Evolutionary conservation across 768 basidiomycete genomes (phyloP).

Genomic region (Russula ochroleuca): DNA sequence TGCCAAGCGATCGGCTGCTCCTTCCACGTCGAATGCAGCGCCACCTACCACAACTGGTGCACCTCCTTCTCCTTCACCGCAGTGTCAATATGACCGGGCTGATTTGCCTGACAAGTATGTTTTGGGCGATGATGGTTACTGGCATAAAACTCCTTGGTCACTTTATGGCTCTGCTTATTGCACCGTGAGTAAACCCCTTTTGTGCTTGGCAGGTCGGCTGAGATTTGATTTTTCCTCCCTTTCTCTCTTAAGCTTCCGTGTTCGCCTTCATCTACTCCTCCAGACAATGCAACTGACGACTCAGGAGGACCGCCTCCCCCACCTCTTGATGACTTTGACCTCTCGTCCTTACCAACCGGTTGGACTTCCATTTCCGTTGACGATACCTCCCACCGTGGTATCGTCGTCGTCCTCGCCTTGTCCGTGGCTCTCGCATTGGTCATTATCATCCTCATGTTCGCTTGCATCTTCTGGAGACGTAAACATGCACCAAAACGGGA

Average conservation of each 20-base stretch:
- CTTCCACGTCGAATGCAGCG: neutral
- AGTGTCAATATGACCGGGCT: neutral
- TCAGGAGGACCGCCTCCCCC: constrained; percentile 4
- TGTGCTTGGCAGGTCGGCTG: neutral
- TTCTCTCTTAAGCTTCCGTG: neutral
- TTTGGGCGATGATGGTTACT: constrained; percentile 26
- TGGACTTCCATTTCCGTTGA: constrained; percentile 19
- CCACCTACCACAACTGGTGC: neutral
- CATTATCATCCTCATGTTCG: constrained; percentile 58
- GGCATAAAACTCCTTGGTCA: constrained; percentile 41
- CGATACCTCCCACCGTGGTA: constrained; percentile 8
- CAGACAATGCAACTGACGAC: neutral
- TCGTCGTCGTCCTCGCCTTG: constrained; percentile 42
- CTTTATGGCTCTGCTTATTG: constrained; percentile 70
- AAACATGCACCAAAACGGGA: constrained; percentile 42
- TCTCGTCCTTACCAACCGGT: constrained; percentile 30
- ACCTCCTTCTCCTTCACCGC: neutral
- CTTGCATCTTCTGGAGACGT: constrained; percentile 58
- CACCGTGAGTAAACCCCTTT: constrained; percentile 38
- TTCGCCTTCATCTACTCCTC: neutral
- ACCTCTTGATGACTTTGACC: constrained; percentile 23
- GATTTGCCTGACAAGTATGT: constrained; percentile 29
- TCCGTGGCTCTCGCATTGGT: constrained; percentile 59
- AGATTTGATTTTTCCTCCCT: constrained; percentile 33
- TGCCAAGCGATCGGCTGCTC: constrained; percentile 2